These are phyloP conservation scores for Phaffomyces antillensis DNA, from an alignment of 805 yeast species.

Conservation along the genomic window DNA sequence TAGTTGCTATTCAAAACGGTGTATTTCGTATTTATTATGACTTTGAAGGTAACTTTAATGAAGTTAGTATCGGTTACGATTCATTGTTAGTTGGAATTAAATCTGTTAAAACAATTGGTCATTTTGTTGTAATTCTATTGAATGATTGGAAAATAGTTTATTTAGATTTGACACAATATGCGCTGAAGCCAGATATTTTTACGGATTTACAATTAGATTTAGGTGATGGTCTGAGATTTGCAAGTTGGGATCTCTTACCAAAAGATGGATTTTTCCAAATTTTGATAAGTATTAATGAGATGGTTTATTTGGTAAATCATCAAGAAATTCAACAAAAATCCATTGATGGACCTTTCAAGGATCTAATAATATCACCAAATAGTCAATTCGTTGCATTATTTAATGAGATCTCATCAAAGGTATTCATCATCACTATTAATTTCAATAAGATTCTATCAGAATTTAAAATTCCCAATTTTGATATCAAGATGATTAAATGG, in stretches of 20 bases:
- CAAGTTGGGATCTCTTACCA: conserved; percentile 18
- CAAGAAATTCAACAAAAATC: conserved; percentile 23
- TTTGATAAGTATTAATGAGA: conserved; percentile 9
- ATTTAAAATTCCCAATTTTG: conserved; percentile 23
- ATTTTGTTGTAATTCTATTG: conserved; percentile 39
- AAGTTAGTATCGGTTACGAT: conserved; percentile 21
- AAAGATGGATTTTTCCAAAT: conserved; percentile 11
- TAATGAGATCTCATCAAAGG: conserved; percentile 31
- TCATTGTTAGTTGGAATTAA: conserved; percentile 27
- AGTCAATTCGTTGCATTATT: conserved; percentile 47
- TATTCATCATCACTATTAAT: conserved; percentile 44
- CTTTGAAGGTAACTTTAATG: conserved; percentile 60
- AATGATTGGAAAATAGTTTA: conserved; percentile 34
- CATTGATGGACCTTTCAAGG: conserved; percentile 41
- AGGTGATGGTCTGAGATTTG: conserved; percentile 6
- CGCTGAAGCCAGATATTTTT: conserved; percentile 15
- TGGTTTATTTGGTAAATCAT: conserved; percentile 6
- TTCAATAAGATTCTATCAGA: conserved; percentile 21
- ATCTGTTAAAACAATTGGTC: conserved; percentile 32
- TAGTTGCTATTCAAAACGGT: conserved; percentile 48
- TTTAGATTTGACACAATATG: conserved; percentile 33
- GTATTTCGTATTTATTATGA: conserved; percentile 53
- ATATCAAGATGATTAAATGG: conserved; percentile 55
- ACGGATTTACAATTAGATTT: conserved; percentile 10
- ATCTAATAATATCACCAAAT: conserved; percentile 44